These are phyloP conservation scores for Ilyonectria mors-panacis DNA, from an alignment of 2,329 filamentous ascomycete species.

Conservation along the genomic window DNA sequence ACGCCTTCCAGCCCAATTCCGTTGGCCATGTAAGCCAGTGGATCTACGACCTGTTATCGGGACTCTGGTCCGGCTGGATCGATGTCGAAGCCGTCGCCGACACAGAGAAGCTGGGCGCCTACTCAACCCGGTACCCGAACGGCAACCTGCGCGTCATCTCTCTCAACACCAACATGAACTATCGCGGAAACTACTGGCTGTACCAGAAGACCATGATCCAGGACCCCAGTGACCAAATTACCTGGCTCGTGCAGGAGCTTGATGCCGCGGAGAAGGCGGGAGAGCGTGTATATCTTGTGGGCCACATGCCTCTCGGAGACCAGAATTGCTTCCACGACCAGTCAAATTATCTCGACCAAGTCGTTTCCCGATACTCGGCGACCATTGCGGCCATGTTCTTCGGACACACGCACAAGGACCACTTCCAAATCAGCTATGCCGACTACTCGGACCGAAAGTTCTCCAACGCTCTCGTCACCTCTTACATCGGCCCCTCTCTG, in stretches of 20 bases:
- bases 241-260: constrained; percentile 69
- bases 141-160: constrained; percentile 70
- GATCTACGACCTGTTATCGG: constrained; percentile 66
- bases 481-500: constrained; percentile 68
- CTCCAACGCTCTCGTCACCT: constrained; percentile 63
- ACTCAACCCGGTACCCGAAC: constrained; percentile 61
- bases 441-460: constrained; percentile 60
- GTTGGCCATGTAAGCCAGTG: constrained; percentile 61
- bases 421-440: constrained; percentile 69
- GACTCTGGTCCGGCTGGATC: constrained; percentile 64
- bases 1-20: constrained; percentile 62
- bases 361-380: constrained; percentile 66
- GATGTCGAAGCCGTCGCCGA: constrained; percentile 51
- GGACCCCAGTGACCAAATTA: constrained; percentile 67
- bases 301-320: constrained; percentile 69
- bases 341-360: constrained; percentile 67
- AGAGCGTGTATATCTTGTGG: constrained; percentile 70
- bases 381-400: constrained; percentile 71
- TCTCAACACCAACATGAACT: constrained; percentile 73
- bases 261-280: constrained; percentile 65
- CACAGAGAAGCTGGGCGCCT: constrained; percentile 61
- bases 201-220: constrained; percentile 65
- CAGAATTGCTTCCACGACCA: constrained; percentile 67
- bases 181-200: constrained; percentile 70
- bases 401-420: constrained; percentile 70